Conservation (phyloP, 352 stramenopile species). For the Hyaloperonospora brassicae region DNA sequence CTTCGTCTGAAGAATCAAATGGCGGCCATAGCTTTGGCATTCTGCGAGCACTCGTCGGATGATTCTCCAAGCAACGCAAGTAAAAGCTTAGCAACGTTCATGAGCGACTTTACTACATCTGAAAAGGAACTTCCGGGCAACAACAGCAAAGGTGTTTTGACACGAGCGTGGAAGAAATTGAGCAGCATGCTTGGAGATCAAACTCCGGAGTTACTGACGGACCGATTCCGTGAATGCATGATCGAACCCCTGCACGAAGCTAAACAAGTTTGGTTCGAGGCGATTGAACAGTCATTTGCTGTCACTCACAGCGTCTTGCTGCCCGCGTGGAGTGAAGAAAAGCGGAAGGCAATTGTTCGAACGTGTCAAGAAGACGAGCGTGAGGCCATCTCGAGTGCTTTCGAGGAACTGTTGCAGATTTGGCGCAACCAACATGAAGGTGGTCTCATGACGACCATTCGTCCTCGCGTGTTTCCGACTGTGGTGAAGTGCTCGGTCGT, state of each 20-base stretch:
- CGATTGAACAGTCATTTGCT: conserved; percentile 13
- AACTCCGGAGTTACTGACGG: conserved; percentile 6
- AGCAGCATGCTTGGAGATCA: background rate
- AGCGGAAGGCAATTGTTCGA: conserved; percentile 2
- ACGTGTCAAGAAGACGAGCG: conserved; percentile 9
- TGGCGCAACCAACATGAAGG: conserved; percentile 13
- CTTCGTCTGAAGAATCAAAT: conserved; percentile 29
- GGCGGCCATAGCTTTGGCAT: conserved; percentile 16
- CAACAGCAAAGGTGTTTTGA: conserved; percentile 4
- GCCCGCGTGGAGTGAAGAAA: conserved; percentile 12
- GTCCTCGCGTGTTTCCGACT: background rate
- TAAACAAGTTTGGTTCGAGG: conserved; percentile 16
- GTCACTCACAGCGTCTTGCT: conserved; percentile 6
- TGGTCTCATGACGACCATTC: conserved; percentile 13
- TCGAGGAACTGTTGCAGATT: conserved; percentile 2
- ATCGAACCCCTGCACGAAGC: conserved; percentile 11
- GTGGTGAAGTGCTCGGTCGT: conserved; percentile 10
- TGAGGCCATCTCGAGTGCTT: conserved; percentile 11
- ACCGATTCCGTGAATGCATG: conserved; percentile 17
- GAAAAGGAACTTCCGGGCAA: conserved; percentile 7
- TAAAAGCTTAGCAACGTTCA: conserved; percentile 9
- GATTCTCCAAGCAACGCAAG: background rate
- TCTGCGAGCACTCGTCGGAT: conserved; percentile 3
- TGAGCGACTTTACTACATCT: conserved; percentile 16
- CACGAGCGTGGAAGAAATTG: conserved; percentile 4